Evolutionary conservation across 768 basidiomycete species (phyloP).

Genomic region (Suillus hirtellus): DNA sequence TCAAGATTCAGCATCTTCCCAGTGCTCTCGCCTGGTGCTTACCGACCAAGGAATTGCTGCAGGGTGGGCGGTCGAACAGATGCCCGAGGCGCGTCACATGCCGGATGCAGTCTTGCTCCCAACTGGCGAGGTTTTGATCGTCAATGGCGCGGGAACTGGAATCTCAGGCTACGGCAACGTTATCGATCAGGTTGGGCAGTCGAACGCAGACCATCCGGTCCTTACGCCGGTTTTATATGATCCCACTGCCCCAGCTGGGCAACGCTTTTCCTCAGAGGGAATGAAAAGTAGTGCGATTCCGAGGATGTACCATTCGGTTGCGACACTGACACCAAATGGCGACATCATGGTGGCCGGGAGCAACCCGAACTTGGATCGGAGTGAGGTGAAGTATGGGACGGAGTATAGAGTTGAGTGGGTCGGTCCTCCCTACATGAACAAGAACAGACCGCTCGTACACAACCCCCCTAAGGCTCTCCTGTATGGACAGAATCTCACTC

Average conservation of each 20-base stretch:
- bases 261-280: slow-evolving; percentile 58
- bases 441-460: slow-evolving; percentile 54
- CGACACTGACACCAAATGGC: slow-evolving; percentile 71
- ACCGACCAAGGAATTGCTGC: slow-evolving; percentile 60
- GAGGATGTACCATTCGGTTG: slow-evolving; percentile 81
- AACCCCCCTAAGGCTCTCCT: slow-evolving; percentile 37
- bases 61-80: slow-evolving; percentile 76
- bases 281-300: slow-evolving; percentile 70
- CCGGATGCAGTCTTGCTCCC: slow-evolving; percentile 81
- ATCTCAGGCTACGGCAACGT: slow-evolving; percentile 83
- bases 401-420: slow-evolving; percentile 91
- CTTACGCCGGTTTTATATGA: slow-evolving; percentile 71
- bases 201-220: slow-evolving; percentile 77
- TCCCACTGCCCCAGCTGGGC: slow-evolving; percentile 50
- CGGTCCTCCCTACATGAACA: slow-evolving; percentile 76
- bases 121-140: slow-evolving; percentile 68
- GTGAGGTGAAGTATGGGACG: slow-evolving; percentile 70
- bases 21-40: slow-evolving; percentile 71
- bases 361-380: slow-evolving; percentile 81
- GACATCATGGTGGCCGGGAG: slow-evolving; percentile 80
- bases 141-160: slow-evolving; percentile 74
- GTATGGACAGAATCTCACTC: slow-evolving; percentile 46
- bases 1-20: slow-evolving; percentile 68
- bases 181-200: slow-evolving; percentile 62
- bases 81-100: slow-evolving; percentile 77